Percentiles rank a stretch among this genome's conserved stretches.
Evolutionary conservation across 2,329 filamentous ascomycete genomes (phyloP).

Genomic region (Sporothrix globosa): DNA sequence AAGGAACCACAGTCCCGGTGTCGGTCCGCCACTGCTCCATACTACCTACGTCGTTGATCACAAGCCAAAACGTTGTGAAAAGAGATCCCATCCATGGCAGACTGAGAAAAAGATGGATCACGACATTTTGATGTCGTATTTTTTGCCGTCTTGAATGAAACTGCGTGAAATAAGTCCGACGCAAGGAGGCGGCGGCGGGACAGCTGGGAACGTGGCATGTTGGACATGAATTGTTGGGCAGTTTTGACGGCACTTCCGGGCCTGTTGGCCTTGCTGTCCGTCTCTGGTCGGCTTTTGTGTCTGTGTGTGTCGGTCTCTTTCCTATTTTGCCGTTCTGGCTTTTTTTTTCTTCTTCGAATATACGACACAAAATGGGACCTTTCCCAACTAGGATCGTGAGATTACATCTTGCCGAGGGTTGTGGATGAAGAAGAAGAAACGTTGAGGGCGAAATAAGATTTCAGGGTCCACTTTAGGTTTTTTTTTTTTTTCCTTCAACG

Average conservation of each 20-base stretch:
- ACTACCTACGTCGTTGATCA: conserved; percentile 4
- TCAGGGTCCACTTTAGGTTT: conserved; percentile 6
- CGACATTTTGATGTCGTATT: background rate
- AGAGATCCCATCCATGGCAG: background rate
- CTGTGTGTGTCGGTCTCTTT: background rate
- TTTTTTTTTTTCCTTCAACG: background rate
- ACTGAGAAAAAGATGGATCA: background rate
- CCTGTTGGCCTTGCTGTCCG: background rate
- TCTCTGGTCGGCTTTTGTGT: background rate
- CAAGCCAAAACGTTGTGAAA: conserved; percentile 1
- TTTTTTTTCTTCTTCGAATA: background rate
- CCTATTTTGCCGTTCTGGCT: background rate
- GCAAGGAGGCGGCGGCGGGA: background rate
- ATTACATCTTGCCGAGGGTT: background rate
- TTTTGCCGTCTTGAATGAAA: background rate
- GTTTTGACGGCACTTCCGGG: conserved; percentile 11
- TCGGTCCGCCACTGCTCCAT: conserved; percentile 1
- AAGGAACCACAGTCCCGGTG: conserved; percentile 5
- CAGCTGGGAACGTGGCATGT: conserved; percentile 15
- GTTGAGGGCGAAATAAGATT: background rate
- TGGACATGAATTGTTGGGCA: no score
- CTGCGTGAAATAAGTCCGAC: conserved; percentile 11
- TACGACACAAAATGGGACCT: background rate
- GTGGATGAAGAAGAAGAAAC: background rate
- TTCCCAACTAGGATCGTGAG: conserved; percentile 2